Evolutionary conservation across 2,329 filamentous ascomycete genomes (phyloP).

Genomic region (Cercospora brassicicola): DNA sequence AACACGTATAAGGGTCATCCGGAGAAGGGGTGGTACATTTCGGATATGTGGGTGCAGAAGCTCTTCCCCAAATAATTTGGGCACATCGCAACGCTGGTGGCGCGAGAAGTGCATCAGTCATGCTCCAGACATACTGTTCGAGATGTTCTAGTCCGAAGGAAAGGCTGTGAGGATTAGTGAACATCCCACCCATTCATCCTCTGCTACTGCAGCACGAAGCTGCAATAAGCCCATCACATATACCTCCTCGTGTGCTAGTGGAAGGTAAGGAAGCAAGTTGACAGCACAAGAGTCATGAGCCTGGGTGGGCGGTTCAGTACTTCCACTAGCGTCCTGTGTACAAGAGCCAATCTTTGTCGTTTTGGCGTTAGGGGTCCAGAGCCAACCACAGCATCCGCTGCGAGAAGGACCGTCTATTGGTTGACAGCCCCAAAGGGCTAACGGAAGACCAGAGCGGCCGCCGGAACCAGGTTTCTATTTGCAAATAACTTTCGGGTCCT

Average conservation of each 20-base stretch:
- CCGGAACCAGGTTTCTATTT: conserved; percentile 8
- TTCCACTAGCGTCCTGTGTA: neutral
- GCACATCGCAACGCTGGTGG: neutral
- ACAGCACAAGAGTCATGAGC: conserved; percentile 12
- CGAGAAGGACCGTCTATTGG: neutral
- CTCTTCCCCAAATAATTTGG: neutral
- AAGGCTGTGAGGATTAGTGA: neutral
- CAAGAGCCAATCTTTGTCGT: neutral
- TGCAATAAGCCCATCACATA: neutral
- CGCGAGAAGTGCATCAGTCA: neutral
- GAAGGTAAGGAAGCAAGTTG: neutral
- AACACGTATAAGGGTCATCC: too few relatives aligned
- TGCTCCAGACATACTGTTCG: neutral
- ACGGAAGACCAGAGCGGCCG: conserved; percentile 5
- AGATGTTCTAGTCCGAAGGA: neutral
- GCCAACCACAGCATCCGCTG: neutral
- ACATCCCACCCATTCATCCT: neutral
- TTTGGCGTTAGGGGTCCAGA: neutral
- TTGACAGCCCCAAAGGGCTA: neutral
- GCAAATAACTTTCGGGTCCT: conserved; percentile 2
- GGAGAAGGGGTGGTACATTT: neutral
- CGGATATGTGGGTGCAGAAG: neutral
- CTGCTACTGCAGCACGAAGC: neutral
- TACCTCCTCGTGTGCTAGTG: neutral
- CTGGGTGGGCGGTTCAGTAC: neutral